Evolutionary conservation across 1,284 basidiomycete species (phyloP), one percentile per base, ranked within the genome.

Genomic region (Chalciporus sp.): DNA sequence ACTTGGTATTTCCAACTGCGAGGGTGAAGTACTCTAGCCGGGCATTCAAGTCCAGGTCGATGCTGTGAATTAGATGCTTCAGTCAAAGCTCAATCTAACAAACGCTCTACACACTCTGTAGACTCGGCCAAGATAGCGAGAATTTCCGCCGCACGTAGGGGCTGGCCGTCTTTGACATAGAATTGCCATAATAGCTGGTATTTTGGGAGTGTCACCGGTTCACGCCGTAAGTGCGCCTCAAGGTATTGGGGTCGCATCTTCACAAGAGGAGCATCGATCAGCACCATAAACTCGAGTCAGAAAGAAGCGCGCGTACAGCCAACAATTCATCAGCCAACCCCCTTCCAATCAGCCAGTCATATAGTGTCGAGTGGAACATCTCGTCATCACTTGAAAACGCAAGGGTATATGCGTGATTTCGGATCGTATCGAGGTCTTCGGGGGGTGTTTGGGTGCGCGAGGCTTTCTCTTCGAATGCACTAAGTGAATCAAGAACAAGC

Each of bases 141-240:
- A 3, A 97, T 89, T 67, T 92, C 86, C 2, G 96, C 95, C 1
- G 97, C 96, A 39, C 86, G 80, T 43, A 94, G 71, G 49, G 90
- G 90, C 60, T 93, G 88, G 0, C 91, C 90, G 63, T 92, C 89
- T 65, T 95, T 92, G 47, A 96, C 93, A 67, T 98, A 97, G 73
- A 92, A 96, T 67, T 98, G 94, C 96, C 97, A 99, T 4, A 99
- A 75, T 7, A 99, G 72, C 66, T 99, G 93, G 63, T 87, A 89
- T 68, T 96, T 92, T 61, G 90, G 81, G 10, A 89, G 83, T 1
- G 86, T 88, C 2, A 82, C 73, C n/a, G 94, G 94, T 55, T 92
- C 90, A 55, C 90, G 82, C 58, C 82, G 81, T 28, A 99, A 83
- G 73, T 96, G 95, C 12, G 84, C 83, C 73, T 98, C 96, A 46